Conservation (phyloP, 305 asterid species). For the Solanum aculeatissimum region DNA sequence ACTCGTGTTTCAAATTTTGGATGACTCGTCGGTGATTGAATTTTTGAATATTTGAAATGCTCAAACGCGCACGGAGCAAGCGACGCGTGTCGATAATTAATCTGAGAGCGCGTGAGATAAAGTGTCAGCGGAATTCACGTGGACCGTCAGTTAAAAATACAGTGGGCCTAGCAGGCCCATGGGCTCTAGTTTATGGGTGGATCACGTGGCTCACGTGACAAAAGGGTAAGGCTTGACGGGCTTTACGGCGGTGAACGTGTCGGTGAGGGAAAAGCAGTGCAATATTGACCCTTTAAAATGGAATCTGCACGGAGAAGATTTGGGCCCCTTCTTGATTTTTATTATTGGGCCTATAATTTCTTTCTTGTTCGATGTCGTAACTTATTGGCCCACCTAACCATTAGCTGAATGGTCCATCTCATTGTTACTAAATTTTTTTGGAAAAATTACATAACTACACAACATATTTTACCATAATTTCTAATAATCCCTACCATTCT, state of each 20-base stretch:
- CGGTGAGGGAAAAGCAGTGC: not conserved
- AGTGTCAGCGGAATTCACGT: not conserved
- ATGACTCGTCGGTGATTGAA: not conserved
- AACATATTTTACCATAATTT: too few species aligned
- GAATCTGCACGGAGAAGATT: not conserved
- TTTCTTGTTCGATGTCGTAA: not conserved
- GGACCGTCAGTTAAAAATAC: not conserved
- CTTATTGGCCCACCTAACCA: not conserved
- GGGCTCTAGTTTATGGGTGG: not conserved
- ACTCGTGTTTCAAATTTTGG: not conserved
- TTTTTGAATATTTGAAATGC: not conserved
- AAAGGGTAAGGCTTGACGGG: not conserved
- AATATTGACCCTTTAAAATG: not conserved
- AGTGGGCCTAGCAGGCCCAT: not conserved
- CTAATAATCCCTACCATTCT: too few species aligned
- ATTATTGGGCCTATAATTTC: not conserved
- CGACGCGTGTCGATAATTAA: not conserved
- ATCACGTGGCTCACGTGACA: conserved; percentile 14
- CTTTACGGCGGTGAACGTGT: not conserved
- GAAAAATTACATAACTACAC: too few species aligned
- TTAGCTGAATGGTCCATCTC: not conserved
- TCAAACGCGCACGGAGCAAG: not conserved
- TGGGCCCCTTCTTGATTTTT: not conserved
- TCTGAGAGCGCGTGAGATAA: not conserved
- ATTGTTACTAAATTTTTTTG: not conserved